These are phyloP conservation scores for Physcomitrellopsis africana DNA, from an alignment of 225 moss, liverwort and hornwort genomes.

Conservation along the genomic window DNA sequence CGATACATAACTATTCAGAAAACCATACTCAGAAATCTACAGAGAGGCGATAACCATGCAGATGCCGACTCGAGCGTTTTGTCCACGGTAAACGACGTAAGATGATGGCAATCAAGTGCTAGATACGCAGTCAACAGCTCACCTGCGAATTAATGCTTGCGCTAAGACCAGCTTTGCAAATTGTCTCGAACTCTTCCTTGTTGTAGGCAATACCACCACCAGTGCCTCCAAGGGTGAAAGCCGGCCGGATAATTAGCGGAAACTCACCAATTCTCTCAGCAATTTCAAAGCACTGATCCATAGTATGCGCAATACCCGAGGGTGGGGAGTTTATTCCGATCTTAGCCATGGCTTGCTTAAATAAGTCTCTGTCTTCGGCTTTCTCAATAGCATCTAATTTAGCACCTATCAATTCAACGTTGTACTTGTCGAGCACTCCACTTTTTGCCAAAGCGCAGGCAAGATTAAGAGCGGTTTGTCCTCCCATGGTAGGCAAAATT, in stretches of 20 bases:
- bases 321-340: slow-evolving; percentile 87
- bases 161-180: slow-evolving; percentile 83
- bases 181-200: slow-evolving; percentile 87
- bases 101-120: background rate
- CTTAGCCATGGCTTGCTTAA: slow-evolving; percentile 91
- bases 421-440: slow-evolving; percentile 83
- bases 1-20: background rate
- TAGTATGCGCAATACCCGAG: slow-evolving; percentile 72
- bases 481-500: slow-evolving; percentile 95
- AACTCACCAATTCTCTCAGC: slow-evolving; percentile 77
- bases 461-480: slow-evolving; percentile 92
- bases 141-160: slow-evolving; percentile 89
- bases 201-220: slow-evolving; percentile 99
- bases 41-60: background rate
- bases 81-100: background rate
- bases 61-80: background rate
- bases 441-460: slow-evolving; percentile 90
- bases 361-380: slow-evolving; percentile 88
- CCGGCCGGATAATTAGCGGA: slow-evolving; percentile 94
- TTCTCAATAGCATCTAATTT: slow-evolving; percentile 93
- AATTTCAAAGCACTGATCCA: slow-evolving; percentile 75
- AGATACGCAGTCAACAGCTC: slow-evolving; percentile 4
- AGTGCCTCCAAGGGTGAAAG: slow-evolving; percentile 94
- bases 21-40: background rate
- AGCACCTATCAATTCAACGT: slow-evolving; percentile 90